phyloP scores from a whole-genome alignment of 257 asterid species.

The Vinca minor region DNA sequence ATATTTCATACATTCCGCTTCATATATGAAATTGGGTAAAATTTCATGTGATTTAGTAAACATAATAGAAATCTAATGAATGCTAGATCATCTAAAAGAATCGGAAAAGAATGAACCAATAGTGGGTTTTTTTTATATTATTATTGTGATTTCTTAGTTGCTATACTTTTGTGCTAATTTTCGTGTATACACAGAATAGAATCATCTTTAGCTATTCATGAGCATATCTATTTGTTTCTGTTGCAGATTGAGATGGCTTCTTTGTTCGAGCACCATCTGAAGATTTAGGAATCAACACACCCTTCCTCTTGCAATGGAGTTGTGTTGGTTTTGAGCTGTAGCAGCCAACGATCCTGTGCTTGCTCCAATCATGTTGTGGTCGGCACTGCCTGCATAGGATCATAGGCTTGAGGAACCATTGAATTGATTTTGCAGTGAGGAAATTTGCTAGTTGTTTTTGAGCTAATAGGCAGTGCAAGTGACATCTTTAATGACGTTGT shows the following conservation, averaged over 20 bases:
- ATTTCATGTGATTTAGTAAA: too few species aligned
- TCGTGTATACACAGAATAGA: neutral
- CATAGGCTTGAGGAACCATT: neutral
- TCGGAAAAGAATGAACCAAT: too few species aligned
- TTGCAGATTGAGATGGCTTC: constrained; percentile 95
- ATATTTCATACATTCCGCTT: too few species aligned
- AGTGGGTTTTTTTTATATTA: too few species aligned
- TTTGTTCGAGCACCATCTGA: constrained; percentile 74
- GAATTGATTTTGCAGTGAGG: neutral
- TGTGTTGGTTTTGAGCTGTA: neutral
- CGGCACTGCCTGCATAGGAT: neutral
- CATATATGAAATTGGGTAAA: too few species aligned
- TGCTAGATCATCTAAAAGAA: too few species aligned
- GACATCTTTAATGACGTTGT: neutral
- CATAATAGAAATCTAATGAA: too few species aligned
- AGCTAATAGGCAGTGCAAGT: neutral
- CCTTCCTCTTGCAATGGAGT: neutral
- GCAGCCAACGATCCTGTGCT: neutral
- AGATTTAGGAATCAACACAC: constrained; percentile 15
- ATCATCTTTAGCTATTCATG: neutral
- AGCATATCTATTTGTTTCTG: neutral
- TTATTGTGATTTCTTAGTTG: too few species aligned
- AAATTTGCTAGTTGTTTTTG: neutral
- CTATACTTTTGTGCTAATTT: too few species aligned
- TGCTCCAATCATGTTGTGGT: neutral